A percentile compares a stretch with the other conserved stretches of the same genome.
Evolutionary conservation across 1,139 yeast genomes (phyloP).

Genomic region (Debaryomyces fabryi): DNA sequence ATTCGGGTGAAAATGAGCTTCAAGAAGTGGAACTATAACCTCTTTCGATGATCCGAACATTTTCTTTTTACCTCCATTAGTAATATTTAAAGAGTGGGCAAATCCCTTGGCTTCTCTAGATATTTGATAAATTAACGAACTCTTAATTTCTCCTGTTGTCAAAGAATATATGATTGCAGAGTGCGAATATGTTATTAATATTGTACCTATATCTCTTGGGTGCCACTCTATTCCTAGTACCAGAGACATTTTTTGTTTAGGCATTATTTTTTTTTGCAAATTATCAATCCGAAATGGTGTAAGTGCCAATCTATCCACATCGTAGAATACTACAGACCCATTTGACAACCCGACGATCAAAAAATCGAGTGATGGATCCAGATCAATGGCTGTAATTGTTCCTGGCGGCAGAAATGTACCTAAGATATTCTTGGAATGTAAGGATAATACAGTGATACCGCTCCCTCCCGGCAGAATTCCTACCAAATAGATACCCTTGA

Average conservation of each 20-base stretch:
- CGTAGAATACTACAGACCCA: constrained; percentile 76
- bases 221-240: constrained; percentile 74
- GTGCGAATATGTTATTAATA: constrained; percentile 73
- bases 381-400: constrained; percentile 63
- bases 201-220: constrained; percentile 84
- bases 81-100: constrained; percentile 31
- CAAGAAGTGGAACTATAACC: constrained; percentile 54
- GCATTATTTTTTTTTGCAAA: constrained; percentile 61
- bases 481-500: constrained; percentile 80
- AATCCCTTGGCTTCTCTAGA: constrained; percentile 37
- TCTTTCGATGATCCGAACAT: constrained; percentile 44
- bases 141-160: constrained; percentile 57
- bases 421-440: constrained; percentile 63
- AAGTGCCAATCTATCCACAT: constrained; percentile 73
- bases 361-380: constrained; percentile 92
- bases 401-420: constrained; percentile 62
- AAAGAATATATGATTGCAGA: constrained; percentile 73
- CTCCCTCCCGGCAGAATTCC: constrained; percentile 55
- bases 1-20: constrained; percentile 88
- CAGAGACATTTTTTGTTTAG: constrained; percentile 55
- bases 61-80: constrained; percentile 49
- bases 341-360: constrained; percentile 75
- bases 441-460: constrained; percentile 65
- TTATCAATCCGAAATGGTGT: constrained; percentile 73
- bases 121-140: constrained; percentile 59